These are phyloP conservation scores for Xerocomus amazonicus DNA, from an alignment of 1,284 basidiomycete species.

Conservation along the genomic window DNA sequence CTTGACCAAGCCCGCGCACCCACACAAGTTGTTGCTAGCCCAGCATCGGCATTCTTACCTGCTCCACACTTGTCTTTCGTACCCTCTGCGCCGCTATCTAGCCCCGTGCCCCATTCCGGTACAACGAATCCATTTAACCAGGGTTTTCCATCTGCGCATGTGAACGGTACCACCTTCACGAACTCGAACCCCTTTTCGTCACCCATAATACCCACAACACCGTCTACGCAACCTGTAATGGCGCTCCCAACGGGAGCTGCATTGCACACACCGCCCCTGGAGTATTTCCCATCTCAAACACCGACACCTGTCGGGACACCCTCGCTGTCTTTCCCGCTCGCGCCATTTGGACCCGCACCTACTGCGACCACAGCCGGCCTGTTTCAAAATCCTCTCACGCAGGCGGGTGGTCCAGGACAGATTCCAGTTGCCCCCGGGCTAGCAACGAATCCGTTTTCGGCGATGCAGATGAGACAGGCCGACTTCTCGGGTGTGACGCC, in stretches of 20 bases:
- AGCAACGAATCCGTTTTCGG: constrained; percentile 19
- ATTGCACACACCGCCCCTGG: constrained; percentile 8
- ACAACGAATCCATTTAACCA: constrained; percentile 25
- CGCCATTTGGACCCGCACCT: constrained; percentile 6
- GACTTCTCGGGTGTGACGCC: constrained; percentile 6
- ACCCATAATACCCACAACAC: constrained; percentile 7
- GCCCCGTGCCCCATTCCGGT: constrained; percentile 12
- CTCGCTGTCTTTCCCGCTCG: constrained; percentile 1
- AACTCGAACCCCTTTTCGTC: constrained; percentile 19
- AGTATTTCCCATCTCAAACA: constrained; percentile 3
- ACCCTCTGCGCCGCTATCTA: constrained; percentile 7
- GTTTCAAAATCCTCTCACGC: constrained; percentile 11
- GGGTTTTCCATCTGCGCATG: background rate
- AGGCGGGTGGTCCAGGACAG: constrained; percentile 2
- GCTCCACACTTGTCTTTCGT: constrained; percentile 9
- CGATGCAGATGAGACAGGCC: constrained; percentile 14
- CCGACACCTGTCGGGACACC: background rate
- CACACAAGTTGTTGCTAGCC: constrained; percentile 4
- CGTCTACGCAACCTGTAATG: constrained; percentile 6
- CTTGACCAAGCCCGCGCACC: constrained; percentile 3
- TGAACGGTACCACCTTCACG: constrained; percentile 1
- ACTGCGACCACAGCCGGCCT: background rate
- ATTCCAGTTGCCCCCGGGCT: constrained; percentile 2
- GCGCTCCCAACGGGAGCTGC: constrained; percentile 4
- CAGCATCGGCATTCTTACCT: constrained; percentile 2